Percentiles rank a stretch among this genome's conserved stretches.
Conservation (phyloP, 805 yeast species). For the Yamadazyma akitaensis region DNA sequence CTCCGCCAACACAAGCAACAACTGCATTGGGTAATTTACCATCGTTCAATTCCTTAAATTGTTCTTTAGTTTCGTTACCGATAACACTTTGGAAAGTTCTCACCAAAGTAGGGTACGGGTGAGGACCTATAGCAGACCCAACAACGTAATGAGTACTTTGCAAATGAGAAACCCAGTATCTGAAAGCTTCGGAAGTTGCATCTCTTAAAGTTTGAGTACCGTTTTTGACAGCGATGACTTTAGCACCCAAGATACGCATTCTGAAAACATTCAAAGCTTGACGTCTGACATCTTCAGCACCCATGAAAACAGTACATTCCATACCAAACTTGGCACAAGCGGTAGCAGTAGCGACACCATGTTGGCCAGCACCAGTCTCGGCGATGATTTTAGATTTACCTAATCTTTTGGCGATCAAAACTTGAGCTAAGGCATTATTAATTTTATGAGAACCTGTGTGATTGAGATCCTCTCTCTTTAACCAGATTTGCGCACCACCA, state of each 20-base stretch:
- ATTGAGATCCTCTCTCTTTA: slow-evolving; percentile 93
- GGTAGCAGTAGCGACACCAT: slow-evolving; percentile 90
- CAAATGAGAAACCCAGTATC: slow-evolving; percentile 90
- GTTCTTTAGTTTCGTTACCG: slow-evolving; percentile 91
- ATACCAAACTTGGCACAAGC: slow-evolving; percentile 92
- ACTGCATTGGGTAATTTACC: slow-evolving; percentile 89
- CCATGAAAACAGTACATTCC: slow-evolving; percentile 95
- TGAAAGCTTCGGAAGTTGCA: slow-evolving; percentile 95
- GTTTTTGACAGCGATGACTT: slow-evolving; percentile 86
- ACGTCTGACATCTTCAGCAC: slow-evolving; percentile 98
- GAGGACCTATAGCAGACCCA: slow-evolving; percentile 99
- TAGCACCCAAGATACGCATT: slow-evolving; percentile 95
- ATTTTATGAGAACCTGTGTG: slow-evolving; percentile 89
- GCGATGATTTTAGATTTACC: slow-evolving; percentile 79
- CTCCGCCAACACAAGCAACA: slow-evolving; percentile 99
- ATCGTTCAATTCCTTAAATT: slow-evolving; percentile 71
- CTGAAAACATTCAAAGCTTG: slow-evolving; percentile 98
- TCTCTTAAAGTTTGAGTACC: slow-evolving; percentile 97
- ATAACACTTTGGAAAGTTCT: slow-evolving; percentile 97
- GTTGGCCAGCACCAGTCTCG: slow-evolving; percentile 93
- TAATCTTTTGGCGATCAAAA: slow-evolving; percentile 70
- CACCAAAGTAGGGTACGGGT: slow-evolving; percentile 96
- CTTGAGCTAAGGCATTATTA: slow-evolving; percentile 82
- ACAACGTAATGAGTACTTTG: slow-evolving; percentile 89
- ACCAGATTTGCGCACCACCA: slow-evolving; percentile 93